Evolutionary conservation across 116 monocot species (phyloP), one percentile per base, ranked within the genome.

Genomic region (Cymodocea nodosa): DNA sequence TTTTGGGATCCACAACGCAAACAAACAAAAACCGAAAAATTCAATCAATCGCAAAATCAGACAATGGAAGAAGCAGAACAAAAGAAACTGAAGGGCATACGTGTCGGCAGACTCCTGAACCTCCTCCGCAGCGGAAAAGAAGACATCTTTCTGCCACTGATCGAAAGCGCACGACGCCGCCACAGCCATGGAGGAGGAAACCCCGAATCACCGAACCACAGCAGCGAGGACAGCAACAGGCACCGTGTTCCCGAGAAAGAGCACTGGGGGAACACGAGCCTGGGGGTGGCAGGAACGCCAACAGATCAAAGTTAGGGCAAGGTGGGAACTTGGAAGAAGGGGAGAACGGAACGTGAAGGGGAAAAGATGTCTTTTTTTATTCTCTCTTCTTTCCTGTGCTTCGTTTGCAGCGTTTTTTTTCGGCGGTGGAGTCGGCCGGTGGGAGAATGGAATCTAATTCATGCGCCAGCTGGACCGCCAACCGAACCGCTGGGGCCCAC

Each of bases 51-150:
- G 6, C 19, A 54, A 54, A 54, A 17, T n/a, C 17, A 15, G n/a
- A 70, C 59, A 63, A 50, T 44, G 68, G 66, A 5, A 64, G 39
- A 2, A 59, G 22, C 6, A 56, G 51, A 19, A 65, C 23, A 17
- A n/a, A 25, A 52, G 18, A 52, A 56, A 6, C 1, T 17, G 35
- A 13, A 0, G 18, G 37, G 57, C 78, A 25, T 67, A 84, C 84
- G 64, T 50, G 51, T 84, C 84, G 20, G 84, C 66, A 15, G 84
- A 84, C 22, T 81, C 74, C 70, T 84, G 84, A 52, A 85, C 85
- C 49, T 62, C 85, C 67, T 85, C 85, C 19, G 85, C 85, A 6
- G 82, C 82, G 6, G 79, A 71, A 68, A 85, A 85, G 74, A 85
- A 85, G 44, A 64, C 73, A 62, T 85, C 85, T 40, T 85, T 79